phyloP scores from a whole-genome alignment of 2,329 filamentous ascomycete genomes.

The Triangularia verruculosa region DNA sequence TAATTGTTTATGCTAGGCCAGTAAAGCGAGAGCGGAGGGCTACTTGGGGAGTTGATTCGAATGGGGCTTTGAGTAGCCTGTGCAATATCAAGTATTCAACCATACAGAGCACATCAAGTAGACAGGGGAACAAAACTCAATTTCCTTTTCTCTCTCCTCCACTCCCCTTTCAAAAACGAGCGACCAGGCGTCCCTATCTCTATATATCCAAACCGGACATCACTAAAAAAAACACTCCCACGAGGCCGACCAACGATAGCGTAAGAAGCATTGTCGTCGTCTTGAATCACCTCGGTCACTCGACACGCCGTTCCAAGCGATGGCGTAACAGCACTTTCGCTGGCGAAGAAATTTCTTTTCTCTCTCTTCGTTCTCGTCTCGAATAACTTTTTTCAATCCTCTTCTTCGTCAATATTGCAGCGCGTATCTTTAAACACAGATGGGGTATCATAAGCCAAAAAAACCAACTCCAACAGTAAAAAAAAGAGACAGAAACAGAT shows the following conservation, averaged over 20 bases:
- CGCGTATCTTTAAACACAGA: slow-evolving; percentile 51
- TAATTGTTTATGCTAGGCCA: no score
- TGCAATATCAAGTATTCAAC: no score
- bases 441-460: slow-evolving; percentile 51
- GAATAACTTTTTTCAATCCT: neutral
- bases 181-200: neutral
- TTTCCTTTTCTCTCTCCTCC: neutral
- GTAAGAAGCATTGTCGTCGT: slow-evolving; percentile 51
- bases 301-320: slow-evolving; percentile 53
- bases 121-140: neutral
- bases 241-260: slow-evolving; percentile 51
- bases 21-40: no score
- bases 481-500: slow-evolving; percentile 13
- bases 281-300: slow-evolving; percentile 39
- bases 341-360: slow-evolving; percentile 41
- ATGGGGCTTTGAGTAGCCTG: no score
- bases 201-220: neutral
- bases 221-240: slow-evolving; percentile 40
- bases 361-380: slow-evolving; percentile 1
- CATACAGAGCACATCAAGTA: no score
- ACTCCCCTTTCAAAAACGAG: neutral
- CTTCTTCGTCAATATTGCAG: slow-evolving; percentile 31
- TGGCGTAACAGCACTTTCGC: slow-evolving; percentile 56
- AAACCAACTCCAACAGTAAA: slow-evolving; percentile 19
- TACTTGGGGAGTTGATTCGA: no score